Evolutionary conservation across 2,329 filamentous ascomycete species (phyloP), one percentile per base, ranked within the genome.

Genomic region (Chrysoporthe puriensis): DNA sequence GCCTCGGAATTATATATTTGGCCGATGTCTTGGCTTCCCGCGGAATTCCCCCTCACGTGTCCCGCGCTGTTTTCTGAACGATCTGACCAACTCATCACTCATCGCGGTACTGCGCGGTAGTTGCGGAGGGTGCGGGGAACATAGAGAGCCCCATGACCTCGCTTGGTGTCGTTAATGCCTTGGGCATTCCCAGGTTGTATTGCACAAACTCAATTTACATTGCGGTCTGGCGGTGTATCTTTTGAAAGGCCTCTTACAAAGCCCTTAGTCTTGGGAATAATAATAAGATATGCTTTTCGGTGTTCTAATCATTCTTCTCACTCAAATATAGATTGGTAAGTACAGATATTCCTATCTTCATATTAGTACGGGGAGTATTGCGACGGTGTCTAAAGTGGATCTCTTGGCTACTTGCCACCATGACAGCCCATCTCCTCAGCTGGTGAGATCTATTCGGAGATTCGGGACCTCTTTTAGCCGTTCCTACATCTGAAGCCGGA

Each of bases 371-470:
- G 26, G 11, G 48, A 26, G 13, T 14, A 9, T 34, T 4, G 50
- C 13, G 32, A 16, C 32, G 13, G 26, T 32, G 13, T 9, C 50
- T 18, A 13, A 11, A 40, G 16, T 40, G 7, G 3, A 40, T 3
- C 54, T 63, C 26, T 61, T 63, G 64, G 62, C 59, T 54, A 62
- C 32, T 32, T 56, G 63, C 54, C 63, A 65, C 63, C 6, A 14
- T 26, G 21, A 26, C 44, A 57, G 40, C 61, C 42, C 40, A 43
- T 34, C 48, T 62, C 58, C 52, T 59, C 26, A 42, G 36, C 58
- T 18, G n/a, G n/a, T 57, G 36, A 46, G 11, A 16, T 8, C 13
- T 46, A 40, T 44, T 42, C 58, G 58, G 26, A 26, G 48, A 5
- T 11, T 34, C 64, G 50, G 46, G 42, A 54, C 34, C 54, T 57